phyloP scores from a whole-genome alignment of 2,329 filamentous ascomycete genomes.

The Ophiostoma novo-ulmi region DNA sequence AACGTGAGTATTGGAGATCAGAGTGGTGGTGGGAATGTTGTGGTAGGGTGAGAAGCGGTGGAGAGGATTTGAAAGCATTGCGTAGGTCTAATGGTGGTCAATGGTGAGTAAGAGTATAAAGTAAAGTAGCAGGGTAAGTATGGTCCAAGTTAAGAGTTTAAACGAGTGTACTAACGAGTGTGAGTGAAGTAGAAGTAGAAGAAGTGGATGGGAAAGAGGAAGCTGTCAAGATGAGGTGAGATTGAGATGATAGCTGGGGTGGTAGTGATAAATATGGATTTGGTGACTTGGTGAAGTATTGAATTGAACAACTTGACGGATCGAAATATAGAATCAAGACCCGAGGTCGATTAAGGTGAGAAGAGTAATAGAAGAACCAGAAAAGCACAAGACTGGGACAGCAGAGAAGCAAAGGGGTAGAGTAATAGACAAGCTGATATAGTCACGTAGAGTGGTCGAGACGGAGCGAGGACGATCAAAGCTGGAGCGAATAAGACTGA shows the following conservation, averaged over 20 bases:
- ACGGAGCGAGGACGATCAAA: not conserved
- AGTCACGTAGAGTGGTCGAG: not conserved
- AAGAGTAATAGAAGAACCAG: not conserved
- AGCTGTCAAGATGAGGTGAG: not conserved
- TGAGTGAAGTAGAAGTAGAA: conserved; percentile 25
- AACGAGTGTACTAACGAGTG: not conserved
- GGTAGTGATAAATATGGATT: not conserved
- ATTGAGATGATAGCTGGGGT: not conserved
- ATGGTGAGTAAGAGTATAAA: not conserved
- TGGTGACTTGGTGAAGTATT: not conserved
- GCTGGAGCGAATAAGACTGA: not conserved
- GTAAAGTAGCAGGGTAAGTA: not conserved
- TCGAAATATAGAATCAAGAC: not conserved
- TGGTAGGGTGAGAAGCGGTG: conserved; percentile 60
- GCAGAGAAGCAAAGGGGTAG: not conserved
- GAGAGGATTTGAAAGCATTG: conserved; percentile 60
- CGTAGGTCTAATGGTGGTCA: conserved; percentile 36
- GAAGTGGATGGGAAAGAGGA: not conserved
- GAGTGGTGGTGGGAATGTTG: conserved; percentile 50
- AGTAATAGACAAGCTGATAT: conserved; percentile 6
- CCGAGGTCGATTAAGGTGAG: conserved; percentile 3
- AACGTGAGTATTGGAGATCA: conserved; percentile 52
- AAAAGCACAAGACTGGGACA: conserved; percentile 1
- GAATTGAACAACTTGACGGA: not conserved
- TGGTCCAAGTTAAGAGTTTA: not conserved